A percentile compares a stretch with the other conserved stretches of the same genome.
Evolutionary conservation across 2,329 filamentous ascomycete species (phyloP).

Genomic region (Xylaria sp.): DNA sequence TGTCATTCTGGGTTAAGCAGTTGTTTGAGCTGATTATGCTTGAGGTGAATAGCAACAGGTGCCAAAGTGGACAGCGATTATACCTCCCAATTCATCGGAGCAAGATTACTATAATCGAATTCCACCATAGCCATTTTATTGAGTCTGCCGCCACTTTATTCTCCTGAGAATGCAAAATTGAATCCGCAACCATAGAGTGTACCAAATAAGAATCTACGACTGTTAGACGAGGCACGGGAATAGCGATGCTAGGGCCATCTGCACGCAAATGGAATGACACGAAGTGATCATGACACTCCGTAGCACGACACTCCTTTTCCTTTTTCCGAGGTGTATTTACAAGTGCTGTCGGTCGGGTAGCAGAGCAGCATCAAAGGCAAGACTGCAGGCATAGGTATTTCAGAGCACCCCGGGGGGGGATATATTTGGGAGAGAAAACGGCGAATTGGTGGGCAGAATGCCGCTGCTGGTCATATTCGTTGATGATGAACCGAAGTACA

Average conservation of each 20-base stretch:
- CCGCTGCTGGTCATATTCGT: constrained; percentile 30
- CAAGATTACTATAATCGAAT: too few relatives aligned
- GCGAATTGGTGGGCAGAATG: constrained; percentile 21
- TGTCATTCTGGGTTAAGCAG: too few relatives aligned
- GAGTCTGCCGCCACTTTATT: too few relatives aligned
- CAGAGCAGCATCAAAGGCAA: too few relatives aligned
- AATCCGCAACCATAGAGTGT: too few relatives aligned
- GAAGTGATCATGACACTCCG: not conserved
- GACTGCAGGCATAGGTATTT: not conserved
- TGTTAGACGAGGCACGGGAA: not conserved
- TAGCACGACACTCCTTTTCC: not conserved
- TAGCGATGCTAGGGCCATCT: not conserved
- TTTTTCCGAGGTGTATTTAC: not conserved
- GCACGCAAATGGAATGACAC: not conserved
- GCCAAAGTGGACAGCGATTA: too few relatives aligned
- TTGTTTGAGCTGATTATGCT: too few relatives aligned
- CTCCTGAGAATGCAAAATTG: too few relatives aligned
- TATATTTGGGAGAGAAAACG: not conserved
- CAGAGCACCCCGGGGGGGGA: too few relatives aligned
- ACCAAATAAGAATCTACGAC: not conserved
- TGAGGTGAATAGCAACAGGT: too few relatives aligned
- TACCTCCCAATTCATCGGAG: too few relatives aligned
- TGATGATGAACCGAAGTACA: constrained; percentile 15
- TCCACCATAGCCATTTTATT: too few relatives aligned
- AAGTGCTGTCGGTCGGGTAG: not conserved